Conservation (phyloP, 208 protist genomes). For the Leishmania guyanensis region DNA sequence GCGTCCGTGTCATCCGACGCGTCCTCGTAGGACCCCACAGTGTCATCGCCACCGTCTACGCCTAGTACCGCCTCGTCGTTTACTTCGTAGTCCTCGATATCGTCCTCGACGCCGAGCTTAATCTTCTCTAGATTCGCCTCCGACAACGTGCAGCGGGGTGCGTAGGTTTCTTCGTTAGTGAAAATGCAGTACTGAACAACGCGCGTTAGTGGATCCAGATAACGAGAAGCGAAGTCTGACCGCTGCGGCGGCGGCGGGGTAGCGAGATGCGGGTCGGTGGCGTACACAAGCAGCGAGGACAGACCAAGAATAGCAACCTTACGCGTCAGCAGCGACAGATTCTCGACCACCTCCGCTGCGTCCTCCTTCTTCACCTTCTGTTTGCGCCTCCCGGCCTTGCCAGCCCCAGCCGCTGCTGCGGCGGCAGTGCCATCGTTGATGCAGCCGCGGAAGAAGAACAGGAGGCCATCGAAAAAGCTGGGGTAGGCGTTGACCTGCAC, state of each 20-base stretch:
- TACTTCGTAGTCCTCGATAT: slow-evolving; percentile 53
- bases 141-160: slow-evolving; percentile 54
- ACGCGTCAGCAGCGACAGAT: slow-evolving; percentile 77
- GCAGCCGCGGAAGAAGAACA: slow-evolving; percentile 72
- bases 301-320: slow-evolving; percentile 80
- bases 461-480: slow-evolving; percentile 76
- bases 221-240: slow-evolving; percentile 39
- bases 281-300: slow-evolving; percentile 44
- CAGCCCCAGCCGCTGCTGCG: not conserved
- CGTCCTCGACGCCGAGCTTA: slow-evolving; percentile 39
- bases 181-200: slow-evolving; percentile 86
- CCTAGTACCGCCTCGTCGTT: slow-evolving; percentile 50
- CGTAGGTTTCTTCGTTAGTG: slow-evolving; percentile 58
- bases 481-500: slow-evolving; percentile 55
- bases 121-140: slow-evolving; percentile 66
- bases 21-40: slow-evolving; percentile 38
- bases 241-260: slow-evolving; percentile 18
- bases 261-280: slow-evolving; percentile 14
- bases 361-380: slow-evolving; percentile 64
- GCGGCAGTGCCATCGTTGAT: slow-evolving; percentile 5
- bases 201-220: slow-evolving; percentile 42
- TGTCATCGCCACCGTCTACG: slow-evolving; percentile 44
- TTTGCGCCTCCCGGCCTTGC: not conserved
- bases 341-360: slow-evolving; percentile 53
- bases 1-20: slow-evolving; percentile 44